Conservation (phyloP, 1,139 yeast species). For the Yamadazyma sp. region DNA sequence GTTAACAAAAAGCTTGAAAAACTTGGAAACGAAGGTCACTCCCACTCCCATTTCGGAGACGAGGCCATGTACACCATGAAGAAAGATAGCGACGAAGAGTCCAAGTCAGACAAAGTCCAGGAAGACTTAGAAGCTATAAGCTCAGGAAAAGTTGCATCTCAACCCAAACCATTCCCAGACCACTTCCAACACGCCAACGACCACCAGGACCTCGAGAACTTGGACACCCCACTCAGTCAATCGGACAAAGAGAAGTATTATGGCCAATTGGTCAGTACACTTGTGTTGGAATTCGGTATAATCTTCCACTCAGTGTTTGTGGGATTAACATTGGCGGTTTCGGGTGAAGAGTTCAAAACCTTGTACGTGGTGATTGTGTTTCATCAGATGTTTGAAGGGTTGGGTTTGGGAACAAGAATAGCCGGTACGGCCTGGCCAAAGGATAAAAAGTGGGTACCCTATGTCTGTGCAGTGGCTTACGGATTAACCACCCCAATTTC, state of each 20-base stretch:
- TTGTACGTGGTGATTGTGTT: slow-evolving; percentile 79
- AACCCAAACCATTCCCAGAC: slow-evolving; percentile 26
- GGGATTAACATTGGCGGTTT: slow-evolving; percentile 71
- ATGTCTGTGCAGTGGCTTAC: slow-evolving; percentile 58
- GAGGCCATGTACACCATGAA: slow-evolving; percentile 29
- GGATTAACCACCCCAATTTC: slow-evolving; percentile 81
- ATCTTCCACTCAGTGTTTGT: slow-evolving; percentile 80
- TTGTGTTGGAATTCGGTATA: slow-evolving; percentile 76
- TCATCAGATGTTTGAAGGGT: slow-evolving; percentile 92
- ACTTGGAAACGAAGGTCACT: slow-evolving; percentile 24
- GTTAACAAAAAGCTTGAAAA: slow-evolving; percentile 37
- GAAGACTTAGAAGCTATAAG: slow-evolving; percentile 24
- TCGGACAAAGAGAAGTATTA: slow-evolving; percentile 39
- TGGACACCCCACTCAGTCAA: slow-evolving; percentile 41
- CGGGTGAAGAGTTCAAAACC: slow-evolving; percentile 71
- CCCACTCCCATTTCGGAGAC: slow-evolving; percentile 55
- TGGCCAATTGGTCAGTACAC: slow-evolving; percentile 46
- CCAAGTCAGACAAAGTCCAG: slow-evolving; percentile 8
- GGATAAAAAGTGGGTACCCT: slow-evolving; percentile 49
- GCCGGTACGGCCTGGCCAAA: slow-evolving; percentile 72
- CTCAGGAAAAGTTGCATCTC: slow-evolving; percentile 12
- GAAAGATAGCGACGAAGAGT: slow-evolving; percentile 19
- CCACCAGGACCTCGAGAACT: slow-evolving; percentile 55
- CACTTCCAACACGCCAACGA: slow-evolving; percentile 50
- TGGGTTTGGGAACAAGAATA: slow-evolving; percentile 86